These are phyloP conservation scores for Metarhizium rileyi DNA, from an alignment of 2,329 filamentous ascomycete species.

Conservation along the genomic window DNA sequence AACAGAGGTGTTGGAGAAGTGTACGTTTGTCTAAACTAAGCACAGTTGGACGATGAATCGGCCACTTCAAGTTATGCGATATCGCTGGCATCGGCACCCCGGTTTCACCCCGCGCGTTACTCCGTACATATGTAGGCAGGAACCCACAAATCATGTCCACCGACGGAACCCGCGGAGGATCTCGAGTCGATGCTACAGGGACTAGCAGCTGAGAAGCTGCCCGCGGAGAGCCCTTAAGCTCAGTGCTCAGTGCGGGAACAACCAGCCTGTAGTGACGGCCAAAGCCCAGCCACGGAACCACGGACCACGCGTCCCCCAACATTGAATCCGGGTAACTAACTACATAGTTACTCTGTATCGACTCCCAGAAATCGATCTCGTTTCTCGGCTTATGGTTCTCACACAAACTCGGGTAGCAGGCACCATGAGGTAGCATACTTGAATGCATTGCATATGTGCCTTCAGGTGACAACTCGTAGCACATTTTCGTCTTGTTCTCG, in stretches of 20 bases:
- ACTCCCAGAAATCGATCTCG: neutral
- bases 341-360: neutral
- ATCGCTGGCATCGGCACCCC: constrained; percentile 5
- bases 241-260: too few relatives aligned
- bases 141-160: constrained; percentile 3
- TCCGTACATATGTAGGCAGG: too few relatives aligned
- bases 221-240: neutral
- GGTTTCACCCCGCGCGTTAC: neutral
- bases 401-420: neutral
- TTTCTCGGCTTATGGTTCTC: constrained; percentile 1
- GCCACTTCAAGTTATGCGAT: constrained; percentile 9
- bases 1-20: constrained; percentile 10
- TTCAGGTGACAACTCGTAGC: neutral
- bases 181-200: neutral
- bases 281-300: neutral
- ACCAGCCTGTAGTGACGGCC: too few relatives aligned
- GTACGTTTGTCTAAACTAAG: constrained; percentile 9
- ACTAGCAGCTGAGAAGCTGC: too few relatives aligned
- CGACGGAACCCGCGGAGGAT: constrained; percentile 8
- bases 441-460: constrained; percentile 2
- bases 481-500: neutral
- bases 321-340: too few relatives aligned
- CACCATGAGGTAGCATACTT: neutral
- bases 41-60: neutral
- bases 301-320: neutral